A percentile compares a stretch with the other conserved stretches of the same genome.
These are phyloP conservation scores for Eremochloa ophiuroides DNA, from an alignment of 176 grass and related monocot species.

Conservation along the genomic window DNA sequence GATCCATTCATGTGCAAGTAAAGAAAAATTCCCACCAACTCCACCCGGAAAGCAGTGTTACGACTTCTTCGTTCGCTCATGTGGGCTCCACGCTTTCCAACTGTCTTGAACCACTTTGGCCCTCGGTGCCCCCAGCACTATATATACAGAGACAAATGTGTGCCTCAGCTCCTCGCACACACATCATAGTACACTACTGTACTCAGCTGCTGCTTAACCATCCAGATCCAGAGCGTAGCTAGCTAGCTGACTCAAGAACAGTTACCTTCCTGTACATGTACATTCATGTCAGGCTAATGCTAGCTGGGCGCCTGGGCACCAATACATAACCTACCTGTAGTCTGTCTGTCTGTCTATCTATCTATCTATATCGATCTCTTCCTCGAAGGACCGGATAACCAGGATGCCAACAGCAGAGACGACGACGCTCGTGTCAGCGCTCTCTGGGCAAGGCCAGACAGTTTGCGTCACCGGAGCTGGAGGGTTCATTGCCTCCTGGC, in stretches of 20 bases:
- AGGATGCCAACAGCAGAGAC: constrained; percentile 20
- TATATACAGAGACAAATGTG: no score
- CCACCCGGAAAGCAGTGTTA: background rate
- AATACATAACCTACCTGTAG: background rate
- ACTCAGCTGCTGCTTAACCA: no score
- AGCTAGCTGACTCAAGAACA: no score
- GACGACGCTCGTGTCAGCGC: background rate
- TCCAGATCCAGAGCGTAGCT: no score
- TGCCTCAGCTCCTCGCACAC: no score
- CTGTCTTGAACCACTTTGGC: no score
- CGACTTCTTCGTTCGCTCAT: no score
- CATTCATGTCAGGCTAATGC: background rate
- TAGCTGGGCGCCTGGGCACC: background rate
- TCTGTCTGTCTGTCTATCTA: background rate
- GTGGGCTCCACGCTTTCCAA: no score
- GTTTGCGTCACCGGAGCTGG: constrained; percentile 94
- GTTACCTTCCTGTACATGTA: no score
- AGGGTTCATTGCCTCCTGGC: constrained; percentile 93
- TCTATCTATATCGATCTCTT: background rate
- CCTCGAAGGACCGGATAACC: background rate
- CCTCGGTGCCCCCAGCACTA: no score
- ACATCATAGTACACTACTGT: no score
- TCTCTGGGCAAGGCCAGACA: constrained; percentile 35
- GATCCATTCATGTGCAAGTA: background rate
- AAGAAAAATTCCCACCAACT: constrained; percentile 22